phyloP scores from a whole-genome alignment of 257 asterid species.

The Jacaranda copaia region DNA sequence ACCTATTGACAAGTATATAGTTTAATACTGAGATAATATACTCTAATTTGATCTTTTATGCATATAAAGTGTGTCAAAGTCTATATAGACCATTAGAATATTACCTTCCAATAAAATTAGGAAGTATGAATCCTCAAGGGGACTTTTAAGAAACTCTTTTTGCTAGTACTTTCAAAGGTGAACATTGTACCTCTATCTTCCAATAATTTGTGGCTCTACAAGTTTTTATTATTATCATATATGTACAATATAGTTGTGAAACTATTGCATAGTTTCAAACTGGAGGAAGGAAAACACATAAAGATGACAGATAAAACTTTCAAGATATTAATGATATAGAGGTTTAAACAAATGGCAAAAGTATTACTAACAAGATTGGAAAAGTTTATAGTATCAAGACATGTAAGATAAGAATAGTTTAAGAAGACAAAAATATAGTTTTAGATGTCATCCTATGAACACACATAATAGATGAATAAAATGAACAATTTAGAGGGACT shows the following conservation, averaged over 20 bases:
- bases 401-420: background rate
- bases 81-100: background rate
- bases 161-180: slow-evolving; percentile 67
- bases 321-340: no score
- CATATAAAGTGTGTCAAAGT: background rate
- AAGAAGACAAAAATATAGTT: no score
- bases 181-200: slow-evolving; percentile 84
- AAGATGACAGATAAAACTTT: no score
- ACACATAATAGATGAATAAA: no score
- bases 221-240: background rate
- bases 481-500: no score
- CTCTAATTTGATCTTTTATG: background rate
- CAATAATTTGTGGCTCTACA: slow-evolving; percentile 53
- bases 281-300: background rate
- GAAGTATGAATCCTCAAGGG: slow-evolving; percentile 73
- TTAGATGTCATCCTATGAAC: no score
- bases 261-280: no score
- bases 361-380: background rate
- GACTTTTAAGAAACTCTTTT: slow-evolving; percentile 56
- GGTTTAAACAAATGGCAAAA: no score
- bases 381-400: background rate
- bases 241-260: background rate
- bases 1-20: slow-evolving; percentile 43
- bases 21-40: background rate
- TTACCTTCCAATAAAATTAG: slow-evolving; percentile 89